Percentiles rank a stretch among this genome's conserved stretches.
These are phyloP conservation scores for Fraxinus greggii DNA, from an alignment of 305 asterid species.

Conservation along the genomic window DNA sequence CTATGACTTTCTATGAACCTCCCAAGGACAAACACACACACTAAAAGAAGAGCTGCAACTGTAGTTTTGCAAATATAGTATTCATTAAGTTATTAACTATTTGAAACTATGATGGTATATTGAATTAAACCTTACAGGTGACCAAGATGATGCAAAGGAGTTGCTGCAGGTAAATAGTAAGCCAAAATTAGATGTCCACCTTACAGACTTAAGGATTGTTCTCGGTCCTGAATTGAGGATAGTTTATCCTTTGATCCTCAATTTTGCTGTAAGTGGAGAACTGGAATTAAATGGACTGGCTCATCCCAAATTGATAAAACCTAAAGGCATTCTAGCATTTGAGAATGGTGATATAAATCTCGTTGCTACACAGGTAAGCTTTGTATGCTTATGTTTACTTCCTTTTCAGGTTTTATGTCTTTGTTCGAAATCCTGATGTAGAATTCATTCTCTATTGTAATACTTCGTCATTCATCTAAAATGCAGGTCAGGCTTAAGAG, in stretches of 20 bases:
- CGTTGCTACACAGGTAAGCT: slow-evolving; percentile 90
- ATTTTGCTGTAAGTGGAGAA: slow-evolving; percentile 97
- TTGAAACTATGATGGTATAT: slow-evolving; percentile 11
- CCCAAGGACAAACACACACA: background rate
- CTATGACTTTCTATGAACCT: background rate
- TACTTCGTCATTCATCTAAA: slow-evolving; percentile 15
- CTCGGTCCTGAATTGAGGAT: slow-evolving; percentile 96
- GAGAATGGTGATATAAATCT: slow-evolving; percentile 99
- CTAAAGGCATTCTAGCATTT: slow-evolving; percentile 79
- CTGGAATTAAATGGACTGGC: slow-evolving; percentile 95
- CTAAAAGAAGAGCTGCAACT: background rate
- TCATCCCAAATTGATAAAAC: slow-evolving; percentile 90
- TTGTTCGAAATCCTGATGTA: slow-evolving; percentile 22
- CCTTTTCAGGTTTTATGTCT: slow-evolving; percentile 12
- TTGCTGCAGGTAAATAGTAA: slow-evolving; percentile 67
- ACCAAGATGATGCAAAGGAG: slow-evolving; percentile 73
- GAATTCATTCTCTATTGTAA: slow-evolving; percentile 19
- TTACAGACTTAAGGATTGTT: slow-evolving; percentile 73
- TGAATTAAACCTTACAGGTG: slow-evolving; percentile 47
- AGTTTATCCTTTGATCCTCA: slow-evolving; percentile 89
- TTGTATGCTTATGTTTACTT: slow-evolving; percentile 16
- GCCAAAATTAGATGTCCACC: slow-evolving; percentile 83
- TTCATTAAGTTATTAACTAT: slow-evolving; percentile 15
- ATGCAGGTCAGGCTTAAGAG: slow-evolving; percentile 92
- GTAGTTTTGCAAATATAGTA: slow-evolving; percentile 9